phyloP scores from a whole-genome alignment of 805 yeast species.

The Starmera dryadoides region DNA sequence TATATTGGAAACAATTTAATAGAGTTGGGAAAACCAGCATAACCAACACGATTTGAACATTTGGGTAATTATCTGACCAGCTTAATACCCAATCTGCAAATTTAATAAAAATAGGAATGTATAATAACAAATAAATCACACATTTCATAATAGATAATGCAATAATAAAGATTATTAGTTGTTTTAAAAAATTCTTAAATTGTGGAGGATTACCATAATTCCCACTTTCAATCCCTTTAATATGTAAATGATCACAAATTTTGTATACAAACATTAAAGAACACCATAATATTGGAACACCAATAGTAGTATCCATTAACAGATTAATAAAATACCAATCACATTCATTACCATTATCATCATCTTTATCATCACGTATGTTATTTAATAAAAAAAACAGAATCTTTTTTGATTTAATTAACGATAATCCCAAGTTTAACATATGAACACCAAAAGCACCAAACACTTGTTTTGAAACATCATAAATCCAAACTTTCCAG shows the following conservation, averaged over 20 bases:
- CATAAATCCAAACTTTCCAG: conserved; percentile 83
- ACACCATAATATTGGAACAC: conserved; percentile 74
- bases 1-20: conserved; percentile 68
- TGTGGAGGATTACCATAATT: conserved; percentile 55
- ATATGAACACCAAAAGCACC: conserved; percentile 85
- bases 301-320: conserved; percentile 87
- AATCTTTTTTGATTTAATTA: conserved; percentile 34
- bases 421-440: conserved; percentile 65
- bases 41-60: conserved; percentile 79
- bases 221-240: conserved; percentile 42
- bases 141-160: conserved; percentile 62
- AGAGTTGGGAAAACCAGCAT: conserved; percentile 75
- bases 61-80: conserved; percentile 80
- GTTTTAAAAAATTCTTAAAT: conserved; percentile 61
- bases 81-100: conserved; percentile 69
- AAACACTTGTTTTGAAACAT: conserved; percentile 80
- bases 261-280: conserved; percentile 45
- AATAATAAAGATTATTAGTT: conserved; percentile 57
- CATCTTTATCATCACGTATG: conserved; percentile 33
- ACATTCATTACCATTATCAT: conserved; percentile 64
- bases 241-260: conserved; percentile 21
- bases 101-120: conserved; percentile 59
- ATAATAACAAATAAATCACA: conserved; percentile 47
- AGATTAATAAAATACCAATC: conserved; percentile 92
- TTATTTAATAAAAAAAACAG: conserved; percentile 5